Percentiles rank a stretch among this genome's conserved stretches.
Evolutionary conservation across 495 filamentous ascomycete genomes (phyloP).

Genomic region (Aspergillus baeticus): DNA sequence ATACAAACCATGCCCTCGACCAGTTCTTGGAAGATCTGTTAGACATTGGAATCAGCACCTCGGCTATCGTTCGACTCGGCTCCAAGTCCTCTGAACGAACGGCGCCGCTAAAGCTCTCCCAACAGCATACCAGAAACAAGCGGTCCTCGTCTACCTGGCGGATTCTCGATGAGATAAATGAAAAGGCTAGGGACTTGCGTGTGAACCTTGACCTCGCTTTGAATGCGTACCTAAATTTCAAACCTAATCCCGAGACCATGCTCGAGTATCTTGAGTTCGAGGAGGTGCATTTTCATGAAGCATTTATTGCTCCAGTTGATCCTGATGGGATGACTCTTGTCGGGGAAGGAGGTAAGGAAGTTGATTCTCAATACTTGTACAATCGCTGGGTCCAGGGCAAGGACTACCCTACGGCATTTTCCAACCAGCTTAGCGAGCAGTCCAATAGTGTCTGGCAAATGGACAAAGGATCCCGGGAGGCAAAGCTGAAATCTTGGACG

Average conservation of each 20-base stretch:
- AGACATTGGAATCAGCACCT: conserved; percentile 54
- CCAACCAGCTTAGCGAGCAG: conserved; percentile 19
- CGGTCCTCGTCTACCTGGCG: conserved; percentile 26
- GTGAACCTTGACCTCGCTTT: conserved; percentile 22
- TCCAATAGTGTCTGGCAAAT: conserved; percentile 55
- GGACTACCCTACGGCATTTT: conserved; percentile 30
- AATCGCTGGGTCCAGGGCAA: conserved; percentile 54
- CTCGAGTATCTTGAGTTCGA: conserved; percentile 68
- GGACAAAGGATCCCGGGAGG: conserved; percentile 30
- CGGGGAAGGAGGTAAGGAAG: conserved; percentile 23
- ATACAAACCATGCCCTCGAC: conserved; percentile 73
- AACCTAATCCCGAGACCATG: conserved; percentile 28
- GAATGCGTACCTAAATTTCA: conserved; percentile 19
- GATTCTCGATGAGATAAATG: conserved; percentile 39
- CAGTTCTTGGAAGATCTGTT: conserved; percentile 72
- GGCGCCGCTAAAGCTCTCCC: conserved; percentile 40
- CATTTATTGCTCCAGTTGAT: conserved; percentile 48
- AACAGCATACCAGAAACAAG: conserved; percentile 38
- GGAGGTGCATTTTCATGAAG: conserved; percentile 54
- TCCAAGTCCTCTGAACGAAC: conserved; percentile 57
- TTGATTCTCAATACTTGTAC: conserved; percentile 53
- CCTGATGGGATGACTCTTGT: conserved; percentile 45
- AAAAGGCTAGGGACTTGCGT: conserved; percentile 18
- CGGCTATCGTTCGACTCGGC: conserved; percentile 66
- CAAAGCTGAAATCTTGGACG: conserved; percentile 46